A percentile compares a stretch with the other conserved stretches of the same genome.
These are phyloP conservation scores for Rhizopogon vinicolor DNA, from an alignment of 768 basidiomycete genomes.

Conservation along the genomic window DNA sequence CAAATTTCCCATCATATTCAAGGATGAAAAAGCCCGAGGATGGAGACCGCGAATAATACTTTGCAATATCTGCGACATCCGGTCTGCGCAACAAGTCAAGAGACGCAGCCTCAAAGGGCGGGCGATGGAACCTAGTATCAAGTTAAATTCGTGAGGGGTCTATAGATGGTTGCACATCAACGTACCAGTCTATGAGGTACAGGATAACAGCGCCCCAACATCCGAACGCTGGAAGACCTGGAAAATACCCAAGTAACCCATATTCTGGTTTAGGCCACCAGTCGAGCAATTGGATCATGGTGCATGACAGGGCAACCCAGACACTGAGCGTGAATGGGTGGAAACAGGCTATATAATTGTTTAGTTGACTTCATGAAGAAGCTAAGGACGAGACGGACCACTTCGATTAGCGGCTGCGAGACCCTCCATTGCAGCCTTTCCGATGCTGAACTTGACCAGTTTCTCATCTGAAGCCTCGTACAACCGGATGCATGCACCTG, in stretches of 20 bases:
- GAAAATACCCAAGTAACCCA: conserved; percentile 47
- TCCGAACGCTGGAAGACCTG: conserved; percentile 63
- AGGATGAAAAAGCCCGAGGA: conserved; percentile 71
- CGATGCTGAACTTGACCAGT: conserved; percentile 57
- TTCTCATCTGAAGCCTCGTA: conserved; percentile 51
- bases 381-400: conserved; percentile 31
- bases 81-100: conserved; percentile 46
- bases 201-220: conserved; percentile 58
- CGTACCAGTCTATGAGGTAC: conserved; percentile 68
- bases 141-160: background rate
- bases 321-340: conserved; percentile 56
- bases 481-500: conserved; percentile 48
- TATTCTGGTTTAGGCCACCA: conserved; percentile 60
- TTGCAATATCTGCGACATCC: conserved; percentile 49
- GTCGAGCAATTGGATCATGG: conserved; percentile 53
- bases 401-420: conserved; percentile 63
- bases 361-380: background rate
- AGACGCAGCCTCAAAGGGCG: conserved; percentile 53
- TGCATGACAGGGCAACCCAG: conserved; percentile 58
- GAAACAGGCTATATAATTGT: conserved; percentile 37
- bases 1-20: conserved; percentile 49
- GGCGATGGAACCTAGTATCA: conserved; percentile 59
- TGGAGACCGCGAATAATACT: conserved; percentile 55
- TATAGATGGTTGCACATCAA: background rate
- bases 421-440: conserved; percentile 61